These are phyloP conservation scores for Boeremia exigua DNA, from an alignment of 2,329 filamentous ascomycete species.

Conservation along the genomic window DNA sequence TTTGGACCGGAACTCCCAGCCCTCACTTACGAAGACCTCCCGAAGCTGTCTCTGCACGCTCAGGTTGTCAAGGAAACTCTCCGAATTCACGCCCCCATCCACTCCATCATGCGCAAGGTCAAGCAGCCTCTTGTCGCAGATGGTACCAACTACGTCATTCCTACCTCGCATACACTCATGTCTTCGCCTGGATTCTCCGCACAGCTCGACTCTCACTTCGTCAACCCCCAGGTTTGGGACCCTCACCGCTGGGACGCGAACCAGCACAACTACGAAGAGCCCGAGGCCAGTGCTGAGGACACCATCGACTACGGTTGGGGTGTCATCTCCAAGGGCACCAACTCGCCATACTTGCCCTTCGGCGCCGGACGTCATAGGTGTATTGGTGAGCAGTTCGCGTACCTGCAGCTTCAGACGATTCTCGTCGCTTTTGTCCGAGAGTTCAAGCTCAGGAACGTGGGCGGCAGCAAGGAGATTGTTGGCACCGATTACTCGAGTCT, in stretches of 20 bases:
- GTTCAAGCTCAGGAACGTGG: slow-evolving; percentile 79
- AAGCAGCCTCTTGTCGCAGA: slow-evolving; percentile 85
- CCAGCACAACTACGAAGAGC: slow-evolving; percentile 51
- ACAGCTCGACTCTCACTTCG: slow-evolving; percentile 76
- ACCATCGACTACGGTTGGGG: slow-evolving; percentile 95
- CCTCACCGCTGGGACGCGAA: slow-evolving; percentile 86
- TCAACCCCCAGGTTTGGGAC: slow-evolving; percentile 82
- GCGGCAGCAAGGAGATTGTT: slow-evolving; percentile 72
- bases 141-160: slow-evolving; percentile 82
- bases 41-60: slow-evolving; percentile 79
- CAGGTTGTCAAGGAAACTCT: slow-evolving; percentile 92
- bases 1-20: slow-evolving; percentile 77
- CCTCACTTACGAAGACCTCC: slow-evolving; percentile 77
- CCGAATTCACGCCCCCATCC: slow-evolving; percentile 88
- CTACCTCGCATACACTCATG: slow-evolving; percentile 79
- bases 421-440: slow-evolving; percentile 75
- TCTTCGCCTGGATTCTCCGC: slow-evolving; percentile 84
- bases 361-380: slow-evolving; percentile 91
- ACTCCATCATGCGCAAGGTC: slow-evolving; percentile 92
- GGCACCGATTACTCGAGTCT: slow-evolving; percentile 68
- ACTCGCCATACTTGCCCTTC: slow-evolving; percentile 91
- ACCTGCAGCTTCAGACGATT: slow-evolving; percentile 88
- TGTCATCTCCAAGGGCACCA: slow-evolving; percentile 86
- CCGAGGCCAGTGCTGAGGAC: slow-evolving; percentile 61
- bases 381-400: slow-evolving; percentile 96